These are phyloP conservation scores for Papilionanthe hybrid DNA, from an alignment of 116 monocot species.

Conservation along the genomic window DNA sequence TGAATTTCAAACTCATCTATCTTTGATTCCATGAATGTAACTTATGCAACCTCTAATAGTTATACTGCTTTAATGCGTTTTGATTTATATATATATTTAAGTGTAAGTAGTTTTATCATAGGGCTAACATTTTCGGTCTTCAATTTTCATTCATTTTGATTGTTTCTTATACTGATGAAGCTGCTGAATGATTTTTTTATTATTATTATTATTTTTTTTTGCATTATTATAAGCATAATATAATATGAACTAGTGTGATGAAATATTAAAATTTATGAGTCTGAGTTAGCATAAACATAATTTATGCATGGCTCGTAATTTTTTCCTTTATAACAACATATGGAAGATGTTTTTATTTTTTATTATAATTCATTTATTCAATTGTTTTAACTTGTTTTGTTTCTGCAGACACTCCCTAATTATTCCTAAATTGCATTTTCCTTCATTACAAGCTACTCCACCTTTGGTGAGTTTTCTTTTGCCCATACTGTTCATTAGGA, in stretches of 20 bases:
- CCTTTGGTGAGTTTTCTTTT: constrained; percentile 44
- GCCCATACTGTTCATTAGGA: background rate
- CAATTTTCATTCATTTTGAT: background rate
- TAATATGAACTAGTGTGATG: background rate
- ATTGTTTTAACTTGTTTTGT: background rate
- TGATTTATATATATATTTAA: background rate
- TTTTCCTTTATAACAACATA: background rate
- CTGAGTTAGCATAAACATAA: background rate
- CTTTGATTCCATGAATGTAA: constrained; percentile 1
- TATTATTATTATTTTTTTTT: background rate
- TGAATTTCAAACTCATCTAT: background rate
- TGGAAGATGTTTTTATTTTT: background rate
- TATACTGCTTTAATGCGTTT: background rate
- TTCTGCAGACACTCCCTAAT: constrained; percentile 75
- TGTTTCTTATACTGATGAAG: background rate
- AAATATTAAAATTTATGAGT: background rate
- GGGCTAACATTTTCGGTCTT: background rate
- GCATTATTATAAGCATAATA: background rate
- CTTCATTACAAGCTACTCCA: constrained; percentile 64
- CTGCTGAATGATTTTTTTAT: background rate
- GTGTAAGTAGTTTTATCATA: background rate
- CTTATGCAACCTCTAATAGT: background rate
- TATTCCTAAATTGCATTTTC: constrained; percentile 78
- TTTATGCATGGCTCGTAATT: background rate
- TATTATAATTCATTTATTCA: constrained; percentile 1